phyloP scores from a whole-genome alignment of 805 yeast genomes.

The Jamesozyma lodderae region DNA sequence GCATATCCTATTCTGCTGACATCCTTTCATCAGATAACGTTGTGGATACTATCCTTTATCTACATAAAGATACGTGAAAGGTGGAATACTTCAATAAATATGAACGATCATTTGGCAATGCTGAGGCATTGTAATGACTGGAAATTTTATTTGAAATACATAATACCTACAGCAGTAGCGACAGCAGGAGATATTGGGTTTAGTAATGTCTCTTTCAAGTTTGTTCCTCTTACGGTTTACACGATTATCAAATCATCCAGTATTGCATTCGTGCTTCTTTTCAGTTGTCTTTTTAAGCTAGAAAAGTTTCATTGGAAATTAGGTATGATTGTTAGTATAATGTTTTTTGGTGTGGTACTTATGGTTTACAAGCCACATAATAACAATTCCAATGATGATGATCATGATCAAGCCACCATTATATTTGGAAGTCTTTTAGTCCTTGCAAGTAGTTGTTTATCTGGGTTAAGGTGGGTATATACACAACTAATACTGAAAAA shows the following conservation, averaged over 20 bases:
- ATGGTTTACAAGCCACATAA: constrained; percentile 66
- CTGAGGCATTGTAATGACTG: constrained; percentile 4
- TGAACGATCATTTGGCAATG: background rate
- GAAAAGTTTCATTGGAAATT: constrained; percentile 67
- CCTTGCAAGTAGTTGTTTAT: constrained; percentile 64
- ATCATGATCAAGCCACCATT: constrained; percentile 8
- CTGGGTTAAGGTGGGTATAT: constrained; percentile 92
- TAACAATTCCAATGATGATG: constrained; percentile 11
- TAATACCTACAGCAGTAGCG: constrained; percentile 79
- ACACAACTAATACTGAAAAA: constrained; percentile 72
- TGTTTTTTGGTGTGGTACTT: constrained; percentile 78
- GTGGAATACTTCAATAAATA: background rate
- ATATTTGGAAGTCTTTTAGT: constrained; percentile 65
- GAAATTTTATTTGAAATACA: constrained; percentile 40
- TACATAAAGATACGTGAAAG: constrained; percentile 29
- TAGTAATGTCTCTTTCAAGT: constrained; percentile 74
- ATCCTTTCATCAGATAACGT: constrained; percentile 69
- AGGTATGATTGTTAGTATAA: constrained; percentile 57
- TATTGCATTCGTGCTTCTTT: constrained; percentile 77
- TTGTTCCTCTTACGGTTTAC: constrained; percentile 73
- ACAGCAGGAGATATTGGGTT: constrained; percentile 91
- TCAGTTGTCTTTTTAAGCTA: constrained; percentile 73
- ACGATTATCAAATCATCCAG: constrained; percentile 90
- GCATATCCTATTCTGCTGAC: constrained; percentile 81
- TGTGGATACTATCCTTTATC: constrained; percentile 41